Percentiles rank a stretch among this genome's conserved stretches.
These are phyloP conservation scores for Candida montana DNA, from an alignment of 805 yeast species.

Conservation along the genomic window DNA sequence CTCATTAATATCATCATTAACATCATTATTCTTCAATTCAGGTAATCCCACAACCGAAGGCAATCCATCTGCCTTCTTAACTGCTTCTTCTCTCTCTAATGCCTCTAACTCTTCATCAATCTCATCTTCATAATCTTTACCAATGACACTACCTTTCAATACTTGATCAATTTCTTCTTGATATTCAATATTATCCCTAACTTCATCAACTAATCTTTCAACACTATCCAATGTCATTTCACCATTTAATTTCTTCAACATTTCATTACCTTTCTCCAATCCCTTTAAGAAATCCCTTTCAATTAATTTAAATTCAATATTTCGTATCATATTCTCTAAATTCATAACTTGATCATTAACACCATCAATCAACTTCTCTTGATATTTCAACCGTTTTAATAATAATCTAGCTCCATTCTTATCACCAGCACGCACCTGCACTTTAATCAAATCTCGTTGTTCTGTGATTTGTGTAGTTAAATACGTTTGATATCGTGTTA, in stretches of 20 bases:
- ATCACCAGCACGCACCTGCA: constrained; percentile 23
- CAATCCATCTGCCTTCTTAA: background rate
- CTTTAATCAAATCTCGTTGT: constrained; percentile 42
- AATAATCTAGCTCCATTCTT: constrained; percentile 59
- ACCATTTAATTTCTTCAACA: constrained; percentile 66
- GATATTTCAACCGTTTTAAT: constrained; percentile 75
- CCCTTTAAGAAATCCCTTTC: constrained; percentile 84
- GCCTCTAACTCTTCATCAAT: constrained; percentile 90
- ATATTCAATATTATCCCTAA: constrained; percentile 73
- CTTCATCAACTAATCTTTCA: constrained; percentile 79
- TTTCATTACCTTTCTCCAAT: constrained; percentile 71
- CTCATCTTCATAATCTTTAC: constrained; percentile 66
- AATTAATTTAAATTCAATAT: constrained; percentile 83
- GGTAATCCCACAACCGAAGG: constrained; percentile 7
- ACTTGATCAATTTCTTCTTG: constrained; percentile 67
- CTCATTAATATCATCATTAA: background rate
- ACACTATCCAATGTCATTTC: constrained; percentile 76
- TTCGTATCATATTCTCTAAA: constrained; percentile 70
- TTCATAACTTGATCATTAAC: constrained; percentile 76
- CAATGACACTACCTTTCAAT: constrained; percentile 34
- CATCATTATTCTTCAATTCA: constrained; percentile 1
- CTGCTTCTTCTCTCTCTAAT: constrained; percentile 75
- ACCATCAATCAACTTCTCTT: constrained; percentile 61
- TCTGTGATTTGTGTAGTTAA: constrained; percentile 50
- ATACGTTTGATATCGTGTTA: constrained; percentile 58